A percentile compares a stretch with the other conserved stretches of the same genome.
phyloP scores from a whole-genome alignment of 768 basidiomycete genomes.

The Rhodotorula paludigena region DNA sequence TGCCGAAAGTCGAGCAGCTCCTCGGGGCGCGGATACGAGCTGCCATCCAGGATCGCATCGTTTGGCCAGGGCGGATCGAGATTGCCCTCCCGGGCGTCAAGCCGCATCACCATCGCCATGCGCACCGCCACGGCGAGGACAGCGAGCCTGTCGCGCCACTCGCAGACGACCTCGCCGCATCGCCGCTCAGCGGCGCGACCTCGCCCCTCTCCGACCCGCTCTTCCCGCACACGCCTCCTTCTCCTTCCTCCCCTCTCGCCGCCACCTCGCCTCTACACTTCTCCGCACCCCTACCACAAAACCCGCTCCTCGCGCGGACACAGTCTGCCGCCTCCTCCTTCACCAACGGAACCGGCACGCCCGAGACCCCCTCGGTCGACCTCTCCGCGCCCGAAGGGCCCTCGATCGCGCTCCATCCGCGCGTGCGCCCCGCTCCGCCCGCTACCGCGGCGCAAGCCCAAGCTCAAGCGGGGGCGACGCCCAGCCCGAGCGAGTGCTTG shows the following conservation, averaged over 20 bases:
- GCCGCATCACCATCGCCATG: conserved; percentile 3
- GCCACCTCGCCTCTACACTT: not conserved
- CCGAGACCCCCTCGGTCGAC: conserved; percentile 5
- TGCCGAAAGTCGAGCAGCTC: conserved; percentile 93
- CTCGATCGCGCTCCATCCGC: conserved; percentile 13
- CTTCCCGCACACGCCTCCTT: no score
- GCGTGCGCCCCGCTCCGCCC: not conserved
- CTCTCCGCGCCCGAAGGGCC: conserved; percentile 12
- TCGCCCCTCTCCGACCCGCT: not conserved
- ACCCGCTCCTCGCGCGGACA: not conserved
- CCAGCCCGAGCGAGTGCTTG: conserved; percentile 24
- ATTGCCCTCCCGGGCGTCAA: conserved; percentile 18
- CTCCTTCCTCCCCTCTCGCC: not conserved
- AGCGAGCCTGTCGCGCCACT: not conserved
- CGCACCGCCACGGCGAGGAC: not conserved
- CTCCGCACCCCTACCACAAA: no score
- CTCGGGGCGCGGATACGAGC: conserved; percentile 77
- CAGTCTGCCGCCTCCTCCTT: not conserved
- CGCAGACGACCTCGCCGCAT: conserved; percentile 4
- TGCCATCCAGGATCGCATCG: conserved; percentile 47
- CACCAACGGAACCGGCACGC: not conserved
- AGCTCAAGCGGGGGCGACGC: not conserved
- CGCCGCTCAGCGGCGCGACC: not conserved
- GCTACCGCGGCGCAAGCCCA: not conserved
- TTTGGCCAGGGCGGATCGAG: conserved; percentile 37